Conservation (phyloP, 2,329 filamentous ascomycete species). For the Purpureocillium takamizusanense region DNA sequence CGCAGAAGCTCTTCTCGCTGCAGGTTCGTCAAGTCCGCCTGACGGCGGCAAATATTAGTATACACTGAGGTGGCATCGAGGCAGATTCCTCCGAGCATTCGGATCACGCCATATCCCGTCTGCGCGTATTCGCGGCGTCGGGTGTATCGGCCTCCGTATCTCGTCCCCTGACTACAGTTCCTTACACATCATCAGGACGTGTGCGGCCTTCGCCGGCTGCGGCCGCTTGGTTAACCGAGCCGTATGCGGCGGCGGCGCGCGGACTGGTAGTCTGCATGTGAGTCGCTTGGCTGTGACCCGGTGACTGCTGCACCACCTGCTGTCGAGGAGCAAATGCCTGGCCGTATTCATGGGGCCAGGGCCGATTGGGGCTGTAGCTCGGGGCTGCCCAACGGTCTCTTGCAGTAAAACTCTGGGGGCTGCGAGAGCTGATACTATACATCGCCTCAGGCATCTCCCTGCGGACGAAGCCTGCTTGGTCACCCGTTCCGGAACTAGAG, state of each 20-base stretch:
- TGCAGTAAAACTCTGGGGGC: not conserved
- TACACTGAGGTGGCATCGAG: not conserved
- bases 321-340: slow-evolving; percentile 2
- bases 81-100: too few species aligned
- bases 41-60: too few species aligned
- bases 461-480: not conserved
- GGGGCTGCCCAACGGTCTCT: not conserved
- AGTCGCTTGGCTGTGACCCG: slow-evolving; percentile 2
- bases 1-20: too few species aligned
- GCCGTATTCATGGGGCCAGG: slow-evolving; percentile 2
- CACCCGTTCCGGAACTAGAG: slow-evolving; percentile 10
- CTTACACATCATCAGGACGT: too few species aligned
- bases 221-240: too few species aligned
- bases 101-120: too few species aligned
- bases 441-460: not conserved
- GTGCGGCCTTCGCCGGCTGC: too few species aligned
- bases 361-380: slow-evolving; percentile 1
- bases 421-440: slow-evolving; percentile 5
- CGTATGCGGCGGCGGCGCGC: not conserved
- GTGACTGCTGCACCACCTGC: not conserved
- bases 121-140: too few species aligned
- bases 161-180: too few species aligned
- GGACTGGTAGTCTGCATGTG: slow-evolving; percentile 1
- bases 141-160: too few species aligned
- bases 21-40: too few species aligned